Evolutionary conservation across 2,329 filamentous ascomycete genomes (phyloP).

Genomic region (Ophiocordyceps australis): DNA sequence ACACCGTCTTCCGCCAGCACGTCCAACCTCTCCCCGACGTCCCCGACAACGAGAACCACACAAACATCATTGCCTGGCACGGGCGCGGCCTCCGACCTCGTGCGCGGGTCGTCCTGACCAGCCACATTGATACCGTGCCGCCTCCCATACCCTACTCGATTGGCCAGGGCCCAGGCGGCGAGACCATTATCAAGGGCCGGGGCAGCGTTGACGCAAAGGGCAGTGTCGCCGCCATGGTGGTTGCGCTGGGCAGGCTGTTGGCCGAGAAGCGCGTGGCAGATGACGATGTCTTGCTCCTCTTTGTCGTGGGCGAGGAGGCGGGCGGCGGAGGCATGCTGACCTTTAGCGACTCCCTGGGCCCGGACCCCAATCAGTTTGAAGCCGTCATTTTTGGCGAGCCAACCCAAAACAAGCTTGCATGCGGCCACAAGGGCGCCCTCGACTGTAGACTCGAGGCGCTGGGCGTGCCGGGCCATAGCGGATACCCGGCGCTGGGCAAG

Average conservation of each 20-base stretch:
- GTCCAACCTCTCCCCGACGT: conserved; percentile 15
- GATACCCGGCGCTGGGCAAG: conserved; percentile 79
- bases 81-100: conserved; percentile 24
- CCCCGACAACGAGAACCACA: conserved; percentile 17
- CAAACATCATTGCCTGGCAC: conserved; percentile 68
- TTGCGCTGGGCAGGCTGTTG: conserved; percentile 41
- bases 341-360: conserved; percentile 21
- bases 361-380: conserved; percentile 24
- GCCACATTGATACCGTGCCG: conserved; percentile 68
- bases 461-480: conserved; percentile 70
- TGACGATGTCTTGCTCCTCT: conserved; percentile 40
- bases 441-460: conserved; percentile 47
- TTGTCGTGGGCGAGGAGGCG: conserved; percentile 69
- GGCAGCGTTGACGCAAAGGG: conserved; percentile 59
- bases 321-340: conserved; percentile 62
- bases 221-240: conserved; percentile 55
- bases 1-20: conserved; percentile 22
- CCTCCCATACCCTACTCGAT: conserved; percentile 54
- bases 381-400: conserved; percentile 86
- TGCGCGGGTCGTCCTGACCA: conserved; percentile 48
- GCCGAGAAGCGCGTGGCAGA: conserved; percentile 17
- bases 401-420: conserved; percentile 71
- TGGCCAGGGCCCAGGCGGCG: conserved; percentile 21
- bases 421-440: conserved; percentile 79
- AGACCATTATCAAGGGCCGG: conserved; percentile 47